These are phyloP conservation scores for Alternaria viburni DNA, from an alignment of 2,329 filamentous ascomycete species.

Conservation along the genomic window DNA sequence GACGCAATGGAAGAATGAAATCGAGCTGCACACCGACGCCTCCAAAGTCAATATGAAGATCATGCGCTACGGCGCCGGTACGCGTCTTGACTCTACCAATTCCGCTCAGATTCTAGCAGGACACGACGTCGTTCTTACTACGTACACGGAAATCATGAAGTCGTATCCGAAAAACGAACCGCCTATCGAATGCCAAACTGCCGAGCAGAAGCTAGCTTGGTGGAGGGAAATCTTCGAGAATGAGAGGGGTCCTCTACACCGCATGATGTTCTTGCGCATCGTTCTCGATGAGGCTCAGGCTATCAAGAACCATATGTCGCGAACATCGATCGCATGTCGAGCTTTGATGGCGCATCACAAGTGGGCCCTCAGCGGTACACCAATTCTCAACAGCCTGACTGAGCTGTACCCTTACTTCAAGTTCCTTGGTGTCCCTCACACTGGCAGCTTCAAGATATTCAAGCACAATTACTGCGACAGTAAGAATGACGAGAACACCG, in stretches of 20 bases:
- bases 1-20: conserved; percentile 50
- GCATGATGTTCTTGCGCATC: conserved; percentile 53
- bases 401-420: conserved; percentile 52
- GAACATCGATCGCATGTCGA: conserved; percentile 55
- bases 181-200: conserved; percentile 46
- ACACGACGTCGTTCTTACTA: conserved; percentile 50
- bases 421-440: conserved; percentile 51
- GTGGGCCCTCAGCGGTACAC: conserved; percentile 55
- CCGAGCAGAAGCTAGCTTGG: conserved; percentile 50
- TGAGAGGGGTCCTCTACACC: conserved; percentile 43
- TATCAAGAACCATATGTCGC: conserved; percentile 58
- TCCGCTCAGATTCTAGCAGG: conserved; percentile 12
- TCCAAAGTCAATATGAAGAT: conserved; percentile 19
- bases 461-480: conserved; percentile 53
- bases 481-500: conserved; percentile 34
- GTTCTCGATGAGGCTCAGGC: conserved; percentile 64
- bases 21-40: conserved; percentile 32
- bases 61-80: conserved; percentile 36
- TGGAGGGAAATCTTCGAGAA: conserved; percentile 41
- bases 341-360: conserved; percentile 47
- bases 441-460: conserved; percentile 52
- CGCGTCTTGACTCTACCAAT: conserved; percentile 29
- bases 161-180: conserved; percentile 52
- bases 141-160: conserved; percentile 51
- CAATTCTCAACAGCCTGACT: conserved; percentile 44